Percentiles rank a stretch among this genome's conserved stretches.
Conservation (phyloP, 202 grass and related monocot species). For the Alloteropsis angusta region DNA sequence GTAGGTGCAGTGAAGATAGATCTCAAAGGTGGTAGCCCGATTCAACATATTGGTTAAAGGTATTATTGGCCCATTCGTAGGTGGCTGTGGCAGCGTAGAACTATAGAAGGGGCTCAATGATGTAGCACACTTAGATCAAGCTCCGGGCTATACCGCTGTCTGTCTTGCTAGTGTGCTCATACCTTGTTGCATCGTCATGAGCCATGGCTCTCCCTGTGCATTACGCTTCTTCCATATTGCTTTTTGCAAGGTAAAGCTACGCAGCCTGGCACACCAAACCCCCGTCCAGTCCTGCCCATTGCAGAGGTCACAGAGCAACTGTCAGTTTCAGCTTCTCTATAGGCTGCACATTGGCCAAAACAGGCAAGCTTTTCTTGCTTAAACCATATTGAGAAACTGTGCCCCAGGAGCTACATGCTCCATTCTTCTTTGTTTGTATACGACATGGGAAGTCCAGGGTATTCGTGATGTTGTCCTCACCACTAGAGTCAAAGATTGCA, state of each 20-base stretch:
- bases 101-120: neutral
- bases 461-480: neutral
- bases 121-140: neutral
- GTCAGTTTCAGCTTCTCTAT: neutral
- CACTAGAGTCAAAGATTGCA: neutral
- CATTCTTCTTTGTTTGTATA: neutral
- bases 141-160: neutral
- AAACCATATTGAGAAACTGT: slow-evolving; percentile 10
- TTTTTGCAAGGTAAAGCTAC: neutral
- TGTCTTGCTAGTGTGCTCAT: neutral
- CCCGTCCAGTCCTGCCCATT: neutral
- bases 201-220: neutral
- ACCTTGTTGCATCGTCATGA: neutral
- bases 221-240: neutral
- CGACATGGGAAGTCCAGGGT: neutral
- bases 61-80: neutral
- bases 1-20: neutral
- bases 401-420: neutral
- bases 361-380: neutral
- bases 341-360: slow-evolving; percentile 10
- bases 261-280: neutral
- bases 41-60: neutral
- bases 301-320: neutral
- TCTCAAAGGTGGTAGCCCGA: neutral
- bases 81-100: neutral